Evolutionary conservation across 1,284 basidiomycete species (phyloP), one percentile per base, ranked within the genome.

Genomic region (Melampsora americana): DNA sequence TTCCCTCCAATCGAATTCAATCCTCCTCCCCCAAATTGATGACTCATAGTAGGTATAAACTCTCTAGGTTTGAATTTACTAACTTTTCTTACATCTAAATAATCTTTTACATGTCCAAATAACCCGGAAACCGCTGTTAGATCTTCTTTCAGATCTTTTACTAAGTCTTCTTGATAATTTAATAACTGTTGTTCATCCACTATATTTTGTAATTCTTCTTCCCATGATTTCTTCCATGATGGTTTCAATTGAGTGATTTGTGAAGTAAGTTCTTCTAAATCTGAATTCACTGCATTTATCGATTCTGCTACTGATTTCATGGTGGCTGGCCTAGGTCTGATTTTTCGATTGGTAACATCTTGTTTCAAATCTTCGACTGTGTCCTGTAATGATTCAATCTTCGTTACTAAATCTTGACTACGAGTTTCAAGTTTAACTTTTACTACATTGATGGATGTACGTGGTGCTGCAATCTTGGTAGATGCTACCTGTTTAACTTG

Each of bases 171-270:
- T 82, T 96, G 93, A 81, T 96, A 92, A 14, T 88, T 89, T 71
- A 98, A 85, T 85, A 96, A 91, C 80, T 95, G 92, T 83, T 99
- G 95, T 84, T 99, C 95, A 83, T 97, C 95, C 62, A 98, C 92
- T 77, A 99, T 95, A 79, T 93, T 92, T 85, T 93, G 91, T 82
- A 99, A 84, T 85, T 99, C 95, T 80, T 92, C 89, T 80, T 92
- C 92, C 95, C 95, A 99, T 30, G 95, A 97, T 86, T 95, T 93
- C 85, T 95, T 93, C 95, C 95, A 99, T 86, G 92, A 92, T 66
- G 95, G 94, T 81, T 92, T 94, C 80, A 96, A 88, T 3, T 91
- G 91, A 79, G 90, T 88, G 79, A 98, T 91, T 82, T 95, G 93
- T 78, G 90, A 88, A 79, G 89, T 89, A 69, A 99, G 86, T 79